These are phyloP conservation scores for Candida sp. DNA, from an alignment of 1,139 yeast species.

Conservation along the genomic window DNA sequence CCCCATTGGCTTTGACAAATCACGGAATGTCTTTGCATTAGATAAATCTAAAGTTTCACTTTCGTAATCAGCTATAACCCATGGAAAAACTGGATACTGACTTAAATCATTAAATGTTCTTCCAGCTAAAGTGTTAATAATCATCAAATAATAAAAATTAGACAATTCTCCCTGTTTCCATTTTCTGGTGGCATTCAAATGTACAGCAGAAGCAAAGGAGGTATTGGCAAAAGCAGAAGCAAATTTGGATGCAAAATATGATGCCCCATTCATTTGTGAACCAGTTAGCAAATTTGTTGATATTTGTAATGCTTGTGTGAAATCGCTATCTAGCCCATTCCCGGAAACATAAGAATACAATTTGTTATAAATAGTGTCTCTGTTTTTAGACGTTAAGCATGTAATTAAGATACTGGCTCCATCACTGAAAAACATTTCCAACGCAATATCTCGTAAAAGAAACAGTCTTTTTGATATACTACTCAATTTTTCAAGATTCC, in stretches of 20 bases:
- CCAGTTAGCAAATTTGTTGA: constrained; percentile 24
- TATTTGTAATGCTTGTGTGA: constrained; percentile 48
- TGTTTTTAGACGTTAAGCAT: constrained; percentile 42
- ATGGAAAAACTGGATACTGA: constrained; percentile 87
- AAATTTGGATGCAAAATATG: constrained; percentile 28
- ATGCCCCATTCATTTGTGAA: constrained; percentile 7
- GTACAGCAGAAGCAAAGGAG: constrained; percentile 13
- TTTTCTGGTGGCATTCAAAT: constrained; percentile 55
- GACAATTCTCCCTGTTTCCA: constrained; percentile 80
- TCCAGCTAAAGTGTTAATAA: constrained; percentile 80
- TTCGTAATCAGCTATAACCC: constrained; percentile 81
- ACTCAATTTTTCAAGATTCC: constrained; percentile 56
- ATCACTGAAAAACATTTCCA: constrained; percentile 71
- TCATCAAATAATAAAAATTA: constrained; percentile 75
- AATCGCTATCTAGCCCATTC: constrained; percentile 47
- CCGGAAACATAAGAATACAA: constrained; percentile 46
- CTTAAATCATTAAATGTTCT: constrained; percentile 83
- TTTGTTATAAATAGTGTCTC: constrained; percentile 54
- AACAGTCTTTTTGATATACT: constrained; percentile 73
- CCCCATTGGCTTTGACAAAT: constrained; percentile 86
- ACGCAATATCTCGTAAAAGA: constrained; percentile 70
- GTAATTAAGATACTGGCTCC: constrained; percentile 69
- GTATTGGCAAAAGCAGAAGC: constrained; percentile 33
- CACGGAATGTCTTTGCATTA: constrained; percentile 62
- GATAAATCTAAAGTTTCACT: constrained; percentile 61